Evolutionary conservation across 2,329 filamentous ascomycete species (phyloP), one percentile per base, ranked within the genome.

Genomic region (Alternaria longipes): DNA sequence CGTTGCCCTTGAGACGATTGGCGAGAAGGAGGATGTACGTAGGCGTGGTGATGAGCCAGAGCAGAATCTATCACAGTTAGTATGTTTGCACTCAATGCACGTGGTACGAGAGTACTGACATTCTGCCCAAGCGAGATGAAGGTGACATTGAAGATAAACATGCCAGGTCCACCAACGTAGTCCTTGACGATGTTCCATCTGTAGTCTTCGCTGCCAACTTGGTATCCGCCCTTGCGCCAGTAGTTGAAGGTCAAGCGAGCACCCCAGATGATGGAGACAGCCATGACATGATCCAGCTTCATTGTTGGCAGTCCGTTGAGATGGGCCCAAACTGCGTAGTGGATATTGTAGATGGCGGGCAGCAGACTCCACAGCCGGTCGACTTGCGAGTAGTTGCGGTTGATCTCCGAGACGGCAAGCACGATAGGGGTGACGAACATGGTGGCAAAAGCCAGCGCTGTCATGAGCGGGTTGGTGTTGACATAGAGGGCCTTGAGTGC

Each of bases 171-270:
- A 7, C 87, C 87, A 22, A 94, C 84, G 38, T 88, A 82, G 28
- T 85, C 82, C 74, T 89, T 89, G 54, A 98, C 82, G 56, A 94
- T 88, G 58, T 85, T 84, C 94, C 95, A 99, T 81, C 95, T 87
- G 79, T 99, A 99, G 79, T 99, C 95, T 80, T 99, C 94, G 16
- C 91, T 94, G 38, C 95, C 94, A 65, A 94, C 84, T 16, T 85
- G 83, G 78, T 99, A 99, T 24, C 95, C 95, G 40, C 95, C 95
- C 78, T 92, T 97, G 60, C 95, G 90, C 90, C 91, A 97, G 82
- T 97, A 99, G 81, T 99, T 99, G 84, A 87, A 98, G 3, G 94
- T 98, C 79, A 99, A 83, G 11, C 95, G 91, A 82, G 93, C 91
- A 79, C 91, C 92, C 95, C 95, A 99, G 8, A 94, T 70, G 1